These are phyloP conservation scores for Fusarium sp. DNA, from an alignment of 2,329 filamentous ascomycete genomes.

Conservation along the genomic window DNA sequence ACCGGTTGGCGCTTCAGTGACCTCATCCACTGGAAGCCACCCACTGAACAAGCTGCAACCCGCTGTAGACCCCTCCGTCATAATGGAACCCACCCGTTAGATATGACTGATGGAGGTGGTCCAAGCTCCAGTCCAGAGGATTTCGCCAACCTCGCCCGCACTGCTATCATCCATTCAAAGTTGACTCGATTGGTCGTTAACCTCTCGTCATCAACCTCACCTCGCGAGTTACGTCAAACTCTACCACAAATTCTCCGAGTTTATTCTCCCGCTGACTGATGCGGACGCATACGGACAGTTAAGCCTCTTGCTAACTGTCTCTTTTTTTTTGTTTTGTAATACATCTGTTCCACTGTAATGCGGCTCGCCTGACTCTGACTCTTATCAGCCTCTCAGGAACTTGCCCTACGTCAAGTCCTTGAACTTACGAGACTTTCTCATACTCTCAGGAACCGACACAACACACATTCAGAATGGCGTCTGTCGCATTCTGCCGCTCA, in stretches of 20 bases:
- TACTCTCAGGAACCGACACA: slow-evolving; percentile 21
- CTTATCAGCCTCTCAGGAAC: slow-evolving; percentile 42
- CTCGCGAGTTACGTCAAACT: slow-evolving; percentile 14
- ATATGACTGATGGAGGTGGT: slow-evolving; percentile 41
- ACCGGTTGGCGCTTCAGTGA: slow-evolving; percentile 36
- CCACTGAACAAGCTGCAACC: slow-evolving; percentile 33
- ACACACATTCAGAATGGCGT: slow-evolving; percentile 55
- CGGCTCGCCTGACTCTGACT: slow-evolving; percentile 19
- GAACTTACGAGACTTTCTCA: slow-evolving; percentile 21
- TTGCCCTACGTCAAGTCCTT: slow-evolving; percentile 40
- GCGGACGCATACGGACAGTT: slow-evolving; percentile 42
- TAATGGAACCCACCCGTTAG: slow-evolving; percentile 16
- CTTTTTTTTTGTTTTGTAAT: slow-evolving; percentile 10
- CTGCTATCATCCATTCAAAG: slow-evolving; percentile 43
- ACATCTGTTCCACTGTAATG: slow-evolving; percentile 16
- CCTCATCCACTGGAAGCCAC: slow-evolving; percentile 42
- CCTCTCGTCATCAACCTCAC: slow-evolving; percentile 42
- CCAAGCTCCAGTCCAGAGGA: slow-evolving; percentile 47
- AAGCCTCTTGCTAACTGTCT: slow-evolving; percentile 39
- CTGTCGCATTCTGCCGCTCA: slow-evolving; percentile 58
- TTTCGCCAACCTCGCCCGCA: slow-evolving; percentile 47
- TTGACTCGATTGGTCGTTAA: slow-evolving; percentile 42
- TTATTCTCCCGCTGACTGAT: slow-evolving; percentile 38
- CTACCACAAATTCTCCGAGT: slow-evolving; percentile 14
- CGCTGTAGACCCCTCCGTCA: slow-evolving; percentile 32